Evolutionary conservation across 495 filamentous ascomycete genomes (phyloP), one percentile per base, ranked within the genome.

Genomic region (Annulohypoxylon bovei): DNA sequence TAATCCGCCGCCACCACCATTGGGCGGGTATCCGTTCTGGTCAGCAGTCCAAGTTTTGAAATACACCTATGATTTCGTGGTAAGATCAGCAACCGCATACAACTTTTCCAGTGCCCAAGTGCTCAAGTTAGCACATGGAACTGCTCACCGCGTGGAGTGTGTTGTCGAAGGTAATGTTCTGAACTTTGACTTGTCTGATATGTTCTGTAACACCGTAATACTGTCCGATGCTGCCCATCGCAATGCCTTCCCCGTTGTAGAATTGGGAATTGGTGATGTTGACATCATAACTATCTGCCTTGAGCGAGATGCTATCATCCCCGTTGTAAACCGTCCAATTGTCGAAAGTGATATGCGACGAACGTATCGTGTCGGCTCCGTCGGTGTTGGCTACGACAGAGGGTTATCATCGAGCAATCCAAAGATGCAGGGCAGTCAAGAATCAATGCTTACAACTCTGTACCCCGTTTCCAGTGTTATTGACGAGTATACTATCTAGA

Each of bases 1-100:
- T 32, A 30, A 53, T 16, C 49, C 49, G n/a, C 49, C 49, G 27
- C 49, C 49, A 11, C 49, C 49, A 7, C 49, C 49, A 12, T 53
- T 53, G 8, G 49, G 49, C n/a, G 49, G 49, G 16, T 53, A 53
- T 32, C 49, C 49, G 8, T 53, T 53, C 27, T 53, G 49, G 22
- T 53, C 49, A 9, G 49, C 49, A 7, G 49, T 53, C 49, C 49
- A 53, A 18, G 49, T 53, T 32, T 53, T 53, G 28, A 53, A 53
- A 25, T 53, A 53, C 18, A 53, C 27, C 49, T 53, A 32, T 18
- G 12, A 16, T 53, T 32, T 7, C 11, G 14, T 42, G 3, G n/a
- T n/a, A 18, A 16, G 8, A 25, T 32, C 32, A 53, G 27, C 3
- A 25, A 30, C 4, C n/a, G n/a, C n/a, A n/a, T n/a, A n/a, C n/a